Conservation (phyloP, 352 stramenopile genomes). For the Phytophthora hibernalis region DNA sequence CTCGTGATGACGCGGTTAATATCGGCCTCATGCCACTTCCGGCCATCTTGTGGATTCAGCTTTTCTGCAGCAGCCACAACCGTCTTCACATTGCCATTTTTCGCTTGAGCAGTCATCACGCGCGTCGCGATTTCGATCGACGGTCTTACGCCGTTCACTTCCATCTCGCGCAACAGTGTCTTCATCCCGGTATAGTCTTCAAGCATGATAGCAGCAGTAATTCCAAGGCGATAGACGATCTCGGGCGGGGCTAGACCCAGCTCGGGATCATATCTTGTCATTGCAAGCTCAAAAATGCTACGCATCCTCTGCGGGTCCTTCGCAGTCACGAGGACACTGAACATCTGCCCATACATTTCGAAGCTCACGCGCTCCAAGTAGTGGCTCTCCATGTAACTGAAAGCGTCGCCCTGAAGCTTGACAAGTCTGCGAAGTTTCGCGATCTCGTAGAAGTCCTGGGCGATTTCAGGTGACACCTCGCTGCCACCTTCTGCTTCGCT, state of each 20-base stretch:
- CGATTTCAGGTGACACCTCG: conserved; percentile 25
- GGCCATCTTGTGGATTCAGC: conserved; percentile 34
- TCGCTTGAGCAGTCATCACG: conserved; percentile 54
- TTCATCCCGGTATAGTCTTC: conserved; percentile 42
- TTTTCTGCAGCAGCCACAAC: conserved; percentile 46
- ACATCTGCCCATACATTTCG: conserved; percentile 56
- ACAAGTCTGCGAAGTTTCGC: conserved; percentile 32
- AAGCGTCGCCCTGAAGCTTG: conserved; percentile 43
- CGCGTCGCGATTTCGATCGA: conserved; percentile 56
- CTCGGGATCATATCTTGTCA: conserved; percentile 36
- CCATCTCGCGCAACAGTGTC: conserved; percentile 50
- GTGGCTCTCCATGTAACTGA: conserved; percentile 50
- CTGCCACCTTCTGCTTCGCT: conserved; percentile 1
- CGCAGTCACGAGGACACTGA: conserved; percentile 36
- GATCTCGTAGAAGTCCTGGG: conserved; percentile 47
- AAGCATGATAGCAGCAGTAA: conserved; percentile 49
- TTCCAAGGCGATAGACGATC: conserved; percentile 69
- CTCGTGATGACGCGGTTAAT: conserved; percentile 63
- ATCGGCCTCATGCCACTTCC: conserved; percentile 53
- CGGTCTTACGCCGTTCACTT: conserved; percentile 24
- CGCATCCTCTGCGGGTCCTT: conserved; percentile 33
- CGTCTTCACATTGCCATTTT: conserved; percentile 33
- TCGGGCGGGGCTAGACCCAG: conserved; percentile 39
- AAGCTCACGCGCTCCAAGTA: conserved; percentile 42
- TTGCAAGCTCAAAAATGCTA: conserved; percentile 41